Evolutionary conservation across 495 filamentous ascomycete species (phyloP).

Genomic region (Glonium stellatum): DNA sequence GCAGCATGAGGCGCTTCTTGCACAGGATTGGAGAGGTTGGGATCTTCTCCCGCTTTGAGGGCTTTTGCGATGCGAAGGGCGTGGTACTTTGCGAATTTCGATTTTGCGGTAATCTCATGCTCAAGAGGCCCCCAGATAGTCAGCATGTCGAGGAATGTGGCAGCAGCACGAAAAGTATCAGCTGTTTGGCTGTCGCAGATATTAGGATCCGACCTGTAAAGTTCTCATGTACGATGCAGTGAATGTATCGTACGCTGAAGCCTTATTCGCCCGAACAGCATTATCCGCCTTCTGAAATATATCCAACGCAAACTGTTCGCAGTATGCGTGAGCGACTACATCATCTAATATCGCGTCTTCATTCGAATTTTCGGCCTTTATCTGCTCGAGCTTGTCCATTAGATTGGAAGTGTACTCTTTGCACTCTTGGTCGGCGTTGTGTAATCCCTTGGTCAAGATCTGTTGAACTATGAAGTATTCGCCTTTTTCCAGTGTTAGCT

Average conservation of each 20-base stretch:
- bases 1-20: slow-evolving; percentile 42
- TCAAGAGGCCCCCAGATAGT: slow-evolving; percentile 75
- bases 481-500: slow-evolving; percentile 46
- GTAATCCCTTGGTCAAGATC: slow-evolving; percentile 72
- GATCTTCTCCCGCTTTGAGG: slow-evolving; percentile 83
- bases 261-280: slow-evolving; percentile 73
- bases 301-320: slow-evolving; percentile 87
- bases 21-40: slow-evolving; percentile 80
- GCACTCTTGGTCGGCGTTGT: slow-evolving; percentile 65
- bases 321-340: slow-evolving; percentile 76
- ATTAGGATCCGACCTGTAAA: neutral
- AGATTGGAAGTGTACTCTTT: slow-evolving; percentile 69
- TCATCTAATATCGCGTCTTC: slow-evolving; percentile 78
- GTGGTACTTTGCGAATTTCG: slow-evolving; percentile 95
- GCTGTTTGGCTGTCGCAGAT: slow-evolving; percentile 65
- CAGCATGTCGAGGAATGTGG: slow-evolving; percentile 81
- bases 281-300: slow-evolving; percentile 79
- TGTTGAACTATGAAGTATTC: slow-evolving; percentile 91
- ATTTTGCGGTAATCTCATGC: slow-evolving; percentile 71
- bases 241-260: slow-evolving; percentile 59
- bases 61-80: slow-evolving; percentile 85
- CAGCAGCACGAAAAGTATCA: slow-evolving; percentile 85
- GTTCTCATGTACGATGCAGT: neutral
- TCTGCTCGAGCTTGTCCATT: slow-evolving; percentile 91
- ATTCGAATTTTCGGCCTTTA: slow-evolving; percentile 53